A percentile compares a stretch with the other conserved stretches of the same genome.
Evolutionary conservation across 164 flowering plant species (phyloP).

Genomic region (Macadamia tetraphylla): DNA sequence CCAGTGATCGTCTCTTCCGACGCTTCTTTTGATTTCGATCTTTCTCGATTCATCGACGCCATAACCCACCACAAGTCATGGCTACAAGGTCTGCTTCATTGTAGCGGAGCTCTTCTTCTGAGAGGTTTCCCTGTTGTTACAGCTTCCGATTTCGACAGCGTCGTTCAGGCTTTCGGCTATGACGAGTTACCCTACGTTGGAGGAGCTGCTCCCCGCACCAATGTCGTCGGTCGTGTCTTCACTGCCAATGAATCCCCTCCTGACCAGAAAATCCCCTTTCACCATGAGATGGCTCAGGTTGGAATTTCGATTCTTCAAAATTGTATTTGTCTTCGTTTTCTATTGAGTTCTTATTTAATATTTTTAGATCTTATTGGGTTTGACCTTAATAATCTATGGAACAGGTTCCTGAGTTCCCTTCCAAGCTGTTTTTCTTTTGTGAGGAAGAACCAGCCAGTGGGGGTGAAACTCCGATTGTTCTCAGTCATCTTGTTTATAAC

Average conservation of each 20-base stretch:
- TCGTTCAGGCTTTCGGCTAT: conserved; percentile 83
- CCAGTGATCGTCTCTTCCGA: conserved; percentile 45
- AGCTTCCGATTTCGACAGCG: conserved; percentile 70
- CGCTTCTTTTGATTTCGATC: neutral
- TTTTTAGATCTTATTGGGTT: too few species aligned
- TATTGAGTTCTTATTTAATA: neutral
- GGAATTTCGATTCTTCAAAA: too few species aligned
- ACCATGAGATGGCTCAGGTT: conserved; percentile 74
- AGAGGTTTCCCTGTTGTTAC: conserved; percentile 55
- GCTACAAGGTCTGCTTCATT: conserved; percentile 45
- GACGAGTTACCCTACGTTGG: conserved; percentile 87
- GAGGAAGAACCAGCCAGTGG: conserved; percentile 77
- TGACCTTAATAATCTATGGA: too few species aligned
- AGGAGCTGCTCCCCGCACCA: conserved; percentile 79
- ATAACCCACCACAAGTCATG: conserved; percentile 40
- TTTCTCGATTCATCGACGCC: conserved; percentile 17
- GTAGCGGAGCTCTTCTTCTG: conserved; percentile 67
- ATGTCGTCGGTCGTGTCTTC: conserved; percentile 77
- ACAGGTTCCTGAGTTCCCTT: conserved; percentile 84
- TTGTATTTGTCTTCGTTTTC: neutral
- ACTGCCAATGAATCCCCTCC: conserved; percentile 94
- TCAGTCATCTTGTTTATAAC: conserved; percentile 80
- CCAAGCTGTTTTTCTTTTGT: conserved; percentile 86
- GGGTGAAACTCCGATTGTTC: conserved; percentile 94
- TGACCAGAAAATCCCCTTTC: conserved; percentile 82